Evolutionary conservation across 2,329 filamentous ascomycete species (phyloP).

Genomic region (Aspergillus floridensis): DNA sequence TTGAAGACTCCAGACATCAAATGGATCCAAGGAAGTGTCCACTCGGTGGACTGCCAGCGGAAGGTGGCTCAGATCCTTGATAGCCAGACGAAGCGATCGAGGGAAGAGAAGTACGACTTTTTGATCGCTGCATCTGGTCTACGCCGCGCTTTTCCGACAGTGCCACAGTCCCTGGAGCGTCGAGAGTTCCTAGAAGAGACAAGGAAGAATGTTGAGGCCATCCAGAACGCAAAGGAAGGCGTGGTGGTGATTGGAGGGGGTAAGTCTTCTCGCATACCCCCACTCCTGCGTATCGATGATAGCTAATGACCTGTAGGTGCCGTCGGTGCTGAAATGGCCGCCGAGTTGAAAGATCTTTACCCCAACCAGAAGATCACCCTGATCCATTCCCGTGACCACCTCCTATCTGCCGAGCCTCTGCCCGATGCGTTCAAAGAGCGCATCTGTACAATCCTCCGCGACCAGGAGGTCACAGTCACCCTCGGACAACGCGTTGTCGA

Average conservation of each 20-base stretch:
- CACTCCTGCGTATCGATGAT: neutral
- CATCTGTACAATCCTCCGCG: constrained; percentile 56
- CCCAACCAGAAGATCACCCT: constrained; percentile 67
- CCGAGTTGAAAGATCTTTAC: constrained; percentile 68
- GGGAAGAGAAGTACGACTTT: constrained; percentile 62
- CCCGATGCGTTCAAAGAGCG: constrained; percentile 64
- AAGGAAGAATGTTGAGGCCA: constrained; percentile 23
- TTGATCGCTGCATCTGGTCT: constrained; percentile 71
- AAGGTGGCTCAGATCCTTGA: constrained; percentile 61
- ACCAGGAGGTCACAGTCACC: constrained; percentile 55
- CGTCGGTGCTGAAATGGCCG: constrained; percentile 78
- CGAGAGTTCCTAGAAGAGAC: constrained; percentile 28
- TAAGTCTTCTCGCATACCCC: constrained; percentile 18
- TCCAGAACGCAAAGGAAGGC: constrained; percentile 48
- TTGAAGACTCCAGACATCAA: constrained; percentile 62
- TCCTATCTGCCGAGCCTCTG: constrained; percentile 71
- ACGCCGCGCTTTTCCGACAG: constrained; percentile 67
- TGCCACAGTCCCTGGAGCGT: constrained; percentile 59
- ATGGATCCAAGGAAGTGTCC: constrained; percentile 65
- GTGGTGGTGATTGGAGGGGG: constrained; percentile 72
- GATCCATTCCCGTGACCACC: constrained; percentile 67
- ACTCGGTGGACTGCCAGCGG: constrained; percentile 56
- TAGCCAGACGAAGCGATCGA: constrained; percentile 43
- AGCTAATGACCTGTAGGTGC: constrained; percentile 51
- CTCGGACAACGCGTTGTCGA: constrained; percentile 28